Evolutionary conservation across 306 rosid genomes (phyloP).

Genomic region (Abrus pulchellus): DNA sequence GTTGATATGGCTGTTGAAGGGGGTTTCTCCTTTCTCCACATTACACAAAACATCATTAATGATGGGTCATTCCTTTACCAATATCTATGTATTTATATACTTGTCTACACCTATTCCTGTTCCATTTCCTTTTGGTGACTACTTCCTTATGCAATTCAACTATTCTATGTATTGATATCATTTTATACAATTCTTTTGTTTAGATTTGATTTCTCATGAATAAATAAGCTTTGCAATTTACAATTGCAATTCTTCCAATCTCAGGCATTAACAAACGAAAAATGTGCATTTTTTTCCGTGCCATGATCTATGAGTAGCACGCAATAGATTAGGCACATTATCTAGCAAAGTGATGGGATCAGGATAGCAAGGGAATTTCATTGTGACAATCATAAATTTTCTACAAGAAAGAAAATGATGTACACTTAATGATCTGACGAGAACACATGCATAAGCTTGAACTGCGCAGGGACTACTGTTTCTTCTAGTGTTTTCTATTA

Average conservation of each 20-base stretch:
- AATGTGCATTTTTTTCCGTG: slow-evolving; percentile 22
- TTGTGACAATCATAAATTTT: slow-evolving; percentile 27
- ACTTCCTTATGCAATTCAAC: slow-evolving; percentile 15
- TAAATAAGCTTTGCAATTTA: not conserved
- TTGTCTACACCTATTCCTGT: slow-evolving; percentile 18
- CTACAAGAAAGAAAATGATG: slow-evolving; percentile 38
- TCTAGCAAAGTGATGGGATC: slow-evolving; percentile 48
- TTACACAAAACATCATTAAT: slow-evolving; percentile 36
- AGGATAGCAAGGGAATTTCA: slow-evolving; percentile 21
- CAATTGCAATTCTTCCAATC: slow-evolving; percentile 10
- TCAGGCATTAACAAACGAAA: not conserved
- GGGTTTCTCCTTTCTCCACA: slow-evolving; percentile 44
- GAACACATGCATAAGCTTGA: slow-evolving; percentile 56
- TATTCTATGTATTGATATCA: not conserved
- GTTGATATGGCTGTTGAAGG: slow-evolving; percentile 38
- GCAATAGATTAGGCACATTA: slow-evolving; percentile 12
- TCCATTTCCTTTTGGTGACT: slow-evolving; percentile 13
- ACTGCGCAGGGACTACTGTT: slow-evolving; percentile 32
- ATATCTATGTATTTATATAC: slow-evolving; percentile 15
- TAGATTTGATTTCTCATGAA: not conserved
- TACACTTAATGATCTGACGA: slow-evolving; percentile 45
- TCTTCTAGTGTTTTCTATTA: not conserved
- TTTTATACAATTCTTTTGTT: not conserved
- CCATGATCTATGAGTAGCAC: slow-evolving; percentile 35
- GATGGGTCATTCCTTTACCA: slow-evolving; percentile 40